Base-by-base conservation (phyloP, 2,329 filamentous ascomycete species). In the Aspergillus brunneoviolaceus region DNA sequence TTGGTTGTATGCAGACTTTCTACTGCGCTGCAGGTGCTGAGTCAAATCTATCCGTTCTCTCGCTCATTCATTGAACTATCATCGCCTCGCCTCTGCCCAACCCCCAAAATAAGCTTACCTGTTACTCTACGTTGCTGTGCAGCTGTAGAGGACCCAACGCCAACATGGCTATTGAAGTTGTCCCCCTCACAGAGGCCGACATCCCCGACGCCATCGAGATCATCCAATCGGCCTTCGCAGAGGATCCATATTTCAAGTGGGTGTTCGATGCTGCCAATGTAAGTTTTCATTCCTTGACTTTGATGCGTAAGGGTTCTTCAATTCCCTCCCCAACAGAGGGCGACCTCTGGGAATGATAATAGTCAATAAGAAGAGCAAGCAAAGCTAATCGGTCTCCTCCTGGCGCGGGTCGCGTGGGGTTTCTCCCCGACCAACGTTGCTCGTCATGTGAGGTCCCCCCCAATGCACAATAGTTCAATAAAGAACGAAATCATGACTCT, bases 211-310 rank as follows among this genome's bases (percentile, higher is more conserved):
- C 85, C 4, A 84, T 89, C 27, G 80, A 83, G 16, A 86, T 85
- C 19, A 87, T 90, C 50, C 88, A 90, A 67, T 76, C 83, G 64
- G 87, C 87, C 0, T 90, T 90, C 68, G 83, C 81, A 1, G 80
- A 86, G 4, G 88, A 90, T 66, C 88, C 88, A 0, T 90, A 90
- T 70, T 87, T 86, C 65, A 75, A 80, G 23, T 90, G 87, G 87
- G 83, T 88, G 2, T 89, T 85, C 60, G 84, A 88, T 69, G 77
- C 80, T 23, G 72, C 77, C 39, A 84, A 84, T 69, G 85, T 84
- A 73, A 64, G 77, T 73, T 54, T 33, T 2, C 33, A 12, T 35
- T 23, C 39, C 39, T 42, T 47, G 16, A 42, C 5, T n/a, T 42
- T n/a, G 39, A 42, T 42, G 39, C 39, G 16, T n/a, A 16, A n/a